phyloP scores from a whole-genome alignment of 345 rosid species.

The Eucalyptus regnans region DNA sequence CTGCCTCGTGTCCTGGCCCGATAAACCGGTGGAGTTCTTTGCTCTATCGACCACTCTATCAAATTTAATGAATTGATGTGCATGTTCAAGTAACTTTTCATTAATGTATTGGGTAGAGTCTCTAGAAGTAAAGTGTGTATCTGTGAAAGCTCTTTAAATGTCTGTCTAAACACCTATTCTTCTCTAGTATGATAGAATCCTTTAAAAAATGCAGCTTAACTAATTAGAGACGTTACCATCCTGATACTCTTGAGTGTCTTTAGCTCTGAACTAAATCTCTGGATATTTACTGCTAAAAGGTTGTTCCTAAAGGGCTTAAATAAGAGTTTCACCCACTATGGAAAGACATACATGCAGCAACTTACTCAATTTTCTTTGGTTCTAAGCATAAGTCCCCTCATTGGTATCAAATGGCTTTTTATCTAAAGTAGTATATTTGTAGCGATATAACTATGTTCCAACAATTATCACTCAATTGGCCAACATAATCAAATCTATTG shows the following conservation, averaged over 20 bases:
- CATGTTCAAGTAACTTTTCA: not conserved
- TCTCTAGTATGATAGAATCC: fast-evolving
- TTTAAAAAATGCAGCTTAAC: no score
- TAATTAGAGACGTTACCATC: no score
- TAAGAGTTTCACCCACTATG: fast-evolving
- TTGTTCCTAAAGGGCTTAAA: fast-evolving
- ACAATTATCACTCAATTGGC: not conserved
- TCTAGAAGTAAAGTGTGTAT: no score
- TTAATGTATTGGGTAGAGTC: no score
- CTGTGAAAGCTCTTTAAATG: no score
- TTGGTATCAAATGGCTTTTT: not conserved
- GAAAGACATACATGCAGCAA: fast-evolving
- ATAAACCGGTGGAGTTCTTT: no score
- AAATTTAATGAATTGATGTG: not conserved
- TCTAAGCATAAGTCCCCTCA: no score
- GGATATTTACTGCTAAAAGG: fast-evolving
- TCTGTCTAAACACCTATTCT: fast-evolving
- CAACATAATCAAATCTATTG: not conserved
- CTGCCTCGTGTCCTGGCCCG: no score
- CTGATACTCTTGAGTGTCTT: fast-evolving
- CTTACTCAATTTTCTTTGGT: no score
- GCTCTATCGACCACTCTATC: no score
- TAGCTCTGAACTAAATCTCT: fast-evolving
- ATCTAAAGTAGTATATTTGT: not conserved
- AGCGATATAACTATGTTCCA: not conserved